A percentile compares a stretch with the other conserved stretches of the same genome.
Evolutionary conservation across 805 yeast species (phyloP).

Genomic region (Wilhelminamyces savonicus): DNA sequence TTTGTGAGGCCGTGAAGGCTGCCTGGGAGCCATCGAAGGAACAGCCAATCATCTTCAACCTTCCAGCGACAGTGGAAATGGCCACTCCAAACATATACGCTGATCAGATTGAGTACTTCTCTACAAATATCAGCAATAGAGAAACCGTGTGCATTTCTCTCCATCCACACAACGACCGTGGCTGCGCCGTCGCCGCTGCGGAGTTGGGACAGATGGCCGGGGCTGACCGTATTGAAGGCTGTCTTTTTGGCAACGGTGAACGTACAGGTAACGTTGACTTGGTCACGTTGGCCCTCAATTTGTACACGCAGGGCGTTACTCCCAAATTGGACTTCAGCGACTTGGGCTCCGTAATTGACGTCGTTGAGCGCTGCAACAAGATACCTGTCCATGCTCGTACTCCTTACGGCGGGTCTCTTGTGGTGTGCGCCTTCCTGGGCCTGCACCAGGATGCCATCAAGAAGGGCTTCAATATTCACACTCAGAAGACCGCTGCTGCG

Average conservation of each 20-base stretch:
- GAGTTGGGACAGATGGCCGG: slow-evolving; percentile 80
- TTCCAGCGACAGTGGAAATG: slow-evolving; percentile 84
- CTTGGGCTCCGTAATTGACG: slow-evolving; percentile 56
- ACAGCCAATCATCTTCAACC: slow-evolving; percentile 68
- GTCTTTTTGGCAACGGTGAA: slow-evolving; percentile 82
- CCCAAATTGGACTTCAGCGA: slow-evolving; percentile 71
- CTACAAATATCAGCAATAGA: slow-evolving; percentile 54
- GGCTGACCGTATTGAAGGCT: slow-evolving; percentile 85
- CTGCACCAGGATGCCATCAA: slow-evolving; percentile 88
- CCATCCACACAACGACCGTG: slow-evolving; percentile 82
- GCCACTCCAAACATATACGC: slow-evolving; percentile 78
- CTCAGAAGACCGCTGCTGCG: slow-evolving; percentile 29
- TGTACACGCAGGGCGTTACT: slow-evolving; percentile 72
- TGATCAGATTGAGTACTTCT: slow-evolving; percentile 75
- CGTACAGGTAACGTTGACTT: slow-evolving; percentile 83
- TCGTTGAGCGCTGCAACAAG: slow-evolving; percentile 75
- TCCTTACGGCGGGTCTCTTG: slow-evolving; percentile 78
- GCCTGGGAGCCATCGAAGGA: slow-evolving; percentile 69
- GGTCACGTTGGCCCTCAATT: slow-evolving; percentile 69
- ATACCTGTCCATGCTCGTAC: slow-evolving; percentile 75
- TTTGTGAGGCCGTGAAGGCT: slow-evolving; percentile 68
- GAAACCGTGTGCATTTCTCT: slow-evolving; percentile 68
- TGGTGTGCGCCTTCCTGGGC: slow-evolving; percentile 78
- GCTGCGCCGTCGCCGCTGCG: slow-evolving; percentile 86
- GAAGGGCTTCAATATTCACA: slow-evolving; percentile 60